phyloP scores from a whole-genome alignment of 2,329 filamentous ascomycete species.

The Alternaria arborescens region DNA sequence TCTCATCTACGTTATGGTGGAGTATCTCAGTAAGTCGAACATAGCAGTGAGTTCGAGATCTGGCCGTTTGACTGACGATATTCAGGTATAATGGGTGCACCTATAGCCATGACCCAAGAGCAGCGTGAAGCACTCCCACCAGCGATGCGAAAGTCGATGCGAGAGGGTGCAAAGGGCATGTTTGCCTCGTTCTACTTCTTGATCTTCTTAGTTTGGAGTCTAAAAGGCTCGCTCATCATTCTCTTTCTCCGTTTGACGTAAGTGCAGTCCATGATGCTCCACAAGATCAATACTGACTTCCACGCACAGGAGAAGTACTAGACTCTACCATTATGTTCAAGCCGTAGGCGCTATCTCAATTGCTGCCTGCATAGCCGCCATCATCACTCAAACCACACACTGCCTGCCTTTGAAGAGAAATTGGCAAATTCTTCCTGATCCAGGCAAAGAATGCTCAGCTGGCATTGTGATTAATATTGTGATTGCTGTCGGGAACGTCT shows the following conservation, averaged over 20 bases:
- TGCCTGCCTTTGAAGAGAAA: slow-evolving; percentile 5
- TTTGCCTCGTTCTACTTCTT: slow-evolving; percentile 1
- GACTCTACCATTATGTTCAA: neutral
- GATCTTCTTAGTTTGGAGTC: slow-evolving; percentile 2
- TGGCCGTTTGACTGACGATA: neutral
- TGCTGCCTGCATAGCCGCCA: neutral
- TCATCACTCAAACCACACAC: slow-evolving; percentile 4
- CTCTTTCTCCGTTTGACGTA: neutral
- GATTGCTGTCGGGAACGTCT: slow-evolving; percentile 4
- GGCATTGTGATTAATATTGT: slow-evolving; percentile 4
- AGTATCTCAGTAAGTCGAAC: slow-evolving; percentile 2
- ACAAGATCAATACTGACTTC: neutral
- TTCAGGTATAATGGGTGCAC: neutral
- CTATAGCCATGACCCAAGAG: slow-evolving; percentile 9
- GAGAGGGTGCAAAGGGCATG: slow-evolving; percentile 7
- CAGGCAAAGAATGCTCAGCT: slow-evolving; percentile 1
- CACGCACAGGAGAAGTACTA: neutral
- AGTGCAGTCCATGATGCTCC: neutral
- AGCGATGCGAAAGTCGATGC: slow-evolving; percentile 1
- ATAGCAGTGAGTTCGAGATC: neutral
- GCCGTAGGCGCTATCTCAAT: neutral
- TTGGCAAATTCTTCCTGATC: slow-evolving; percentile 4
- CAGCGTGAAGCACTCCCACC: slow-evolving; percentile 5
- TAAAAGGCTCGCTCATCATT: neutral
- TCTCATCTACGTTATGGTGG: slow-evolving; percentile 4